phyloP scores from a whole-genome alignment of 768 basidiomycete genomes.

The Xerocomus spinulosus region DNA sequence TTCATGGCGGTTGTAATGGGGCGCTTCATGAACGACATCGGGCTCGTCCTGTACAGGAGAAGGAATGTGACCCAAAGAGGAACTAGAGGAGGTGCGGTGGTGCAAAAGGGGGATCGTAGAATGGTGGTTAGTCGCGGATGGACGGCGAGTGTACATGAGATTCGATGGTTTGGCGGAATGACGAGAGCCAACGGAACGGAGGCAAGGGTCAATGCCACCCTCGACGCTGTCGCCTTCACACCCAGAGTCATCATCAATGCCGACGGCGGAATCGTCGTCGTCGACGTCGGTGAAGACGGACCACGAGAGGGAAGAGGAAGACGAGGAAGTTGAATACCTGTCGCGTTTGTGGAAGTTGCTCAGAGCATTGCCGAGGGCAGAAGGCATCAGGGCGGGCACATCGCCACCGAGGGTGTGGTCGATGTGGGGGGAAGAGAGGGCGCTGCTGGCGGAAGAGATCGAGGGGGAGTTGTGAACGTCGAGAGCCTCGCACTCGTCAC shows the following conservation, averaged over 20 bases:
- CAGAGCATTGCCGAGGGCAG: constrained; percentile 52
- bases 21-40: constrained; percentile 35
- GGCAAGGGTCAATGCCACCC: constrained; percentile 34
- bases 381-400: constrained; percentile 62
- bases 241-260: constrained; percentile 33
- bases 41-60: constrained; percentile 43
- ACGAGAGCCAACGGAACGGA: constrained; percentile 39
- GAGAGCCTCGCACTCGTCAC: constrained; percentile 57
- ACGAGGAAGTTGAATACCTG: constrained; percentile 56
- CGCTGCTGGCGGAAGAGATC: constrained; percentile 59
- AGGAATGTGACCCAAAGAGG: constrained; percentile 29
- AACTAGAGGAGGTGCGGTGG: constrained; percentile 44
- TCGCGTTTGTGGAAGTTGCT: constrained; percentile 41
- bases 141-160: constrained; percentile 63
- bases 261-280: constrained; percentile 38
- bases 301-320: constrained; percentile 65
- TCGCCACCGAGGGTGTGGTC: constrained; percentile 51
- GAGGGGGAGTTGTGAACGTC: constrained; percentile 62
- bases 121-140: constrained; percentile 66
- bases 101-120: constrained; percentile 56
- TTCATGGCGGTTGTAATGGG: constrained; percentile 27
- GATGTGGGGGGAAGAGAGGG: constrained; percentile 63
- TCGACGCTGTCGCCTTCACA: constrained; percentile 33
- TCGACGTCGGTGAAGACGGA: constrained; percentile 64
- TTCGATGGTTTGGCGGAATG: constrained; percentile 38